Conservation (phyloP, 2,329 filamentous ascomycete genomes). For the Sporothrix mexicana region DNA sequence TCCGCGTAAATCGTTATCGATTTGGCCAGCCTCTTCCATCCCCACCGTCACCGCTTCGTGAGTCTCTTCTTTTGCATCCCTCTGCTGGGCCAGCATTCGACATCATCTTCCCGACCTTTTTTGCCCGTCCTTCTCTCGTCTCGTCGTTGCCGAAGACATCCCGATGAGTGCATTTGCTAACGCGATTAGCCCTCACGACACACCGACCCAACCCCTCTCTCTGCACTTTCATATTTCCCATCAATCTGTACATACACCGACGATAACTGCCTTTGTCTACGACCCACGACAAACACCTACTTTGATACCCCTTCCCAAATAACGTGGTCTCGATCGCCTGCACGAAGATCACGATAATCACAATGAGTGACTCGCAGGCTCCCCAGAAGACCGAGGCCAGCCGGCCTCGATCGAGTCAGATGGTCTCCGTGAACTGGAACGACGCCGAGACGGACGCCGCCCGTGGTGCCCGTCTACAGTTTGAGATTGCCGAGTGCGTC, state of each 20-base stretch:
- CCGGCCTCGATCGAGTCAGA: constrained; percentile 46
- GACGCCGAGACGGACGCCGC: constrained; percentile 41
- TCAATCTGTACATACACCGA: neutral
- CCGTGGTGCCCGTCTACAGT: constrained; percentile 50
- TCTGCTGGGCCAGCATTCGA: neutral
- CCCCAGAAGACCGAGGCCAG: constrained; percentile 42
- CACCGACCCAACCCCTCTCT: constrained; percentile 15
- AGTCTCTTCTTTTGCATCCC: neutral
- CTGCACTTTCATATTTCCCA: neutral
- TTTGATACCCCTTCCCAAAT: neutral
- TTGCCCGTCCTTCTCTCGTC: neutral
- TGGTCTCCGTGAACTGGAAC: constrained; percentile 46
- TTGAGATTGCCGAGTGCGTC: constrained; percentile 68
- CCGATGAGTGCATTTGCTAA: neutral
- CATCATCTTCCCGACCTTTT: neutral
- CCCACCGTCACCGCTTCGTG: neutral
- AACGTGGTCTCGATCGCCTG: constrained; percentile 22
- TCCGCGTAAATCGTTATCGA: constrained; percentile 21
- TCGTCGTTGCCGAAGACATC: constrained; percentile 1
- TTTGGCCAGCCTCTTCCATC: neutral
- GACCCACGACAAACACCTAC: neutral
- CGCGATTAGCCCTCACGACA: constrained; percentile 20
- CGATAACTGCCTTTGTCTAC: neutral
- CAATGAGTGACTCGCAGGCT: constrained; percentile 36
- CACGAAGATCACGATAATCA: constrained; percentile 17